Base-by-base conservation (phyloP, 768 basidiomycete genomes). In the Suillus hirtellus region DNA sequence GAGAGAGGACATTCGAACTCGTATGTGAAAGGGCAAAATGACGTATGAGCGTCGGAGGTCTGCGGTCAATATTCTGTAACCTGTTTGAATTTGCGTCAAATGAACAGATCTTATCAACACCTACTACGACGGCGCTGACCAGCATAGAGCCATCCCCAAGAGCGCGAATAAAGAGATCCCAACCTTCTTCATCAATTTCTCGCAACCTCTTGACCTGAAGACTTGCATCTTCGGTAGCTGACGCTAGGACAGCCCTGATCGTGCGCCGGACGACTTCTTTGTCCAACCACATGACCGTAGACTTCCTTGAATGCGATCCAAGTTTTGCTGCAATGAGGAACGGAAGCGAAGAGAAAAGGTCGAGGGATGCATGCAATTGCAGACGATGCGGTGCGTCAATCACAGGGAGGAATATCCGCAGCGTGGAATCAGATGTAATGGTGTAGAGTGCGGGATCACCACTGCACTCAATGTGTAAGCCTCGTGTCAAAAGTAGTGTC, bases 381-480 rank as follows among this genome's bases (percentile, higher is more conserved):
- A 97, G 81, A 71, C 86, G 84, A 65, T 88, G 86, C 14, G 94
- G 93, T 17, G 88, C 86, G 73, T 97, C 95, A 52, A 97, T 77
- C 14, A 97, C 92, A 6, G 95, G 93, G 40, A 92, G 78, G 74
- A 93, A 96, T 69, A 97, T 86, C 27, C 95, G 87, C 42, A 96
- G 73, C 5, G 89, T 89, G 1, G 91, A 85, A 69, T 95, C 92
- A 31, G 86, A 84, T 15, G 95, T 93, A 64, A 92, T 83, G 42
- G 93, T 95, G 72, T 92, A 95, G 3, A 96, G 80, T 61, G 89
- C 86, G 2, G 89, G 79, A 71, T 93, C 90, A 69, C 89, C 87
- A 47, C 92, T 92, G 66, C 37, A 47, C 44, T 67, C 50, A 19
- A 50, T 63, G 59, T 38, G 35, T 65, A 46, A 60, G 61, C 60